Conservation (phyloP, 139 green algal genomes). For the Tetraselmis chui region DNA sequence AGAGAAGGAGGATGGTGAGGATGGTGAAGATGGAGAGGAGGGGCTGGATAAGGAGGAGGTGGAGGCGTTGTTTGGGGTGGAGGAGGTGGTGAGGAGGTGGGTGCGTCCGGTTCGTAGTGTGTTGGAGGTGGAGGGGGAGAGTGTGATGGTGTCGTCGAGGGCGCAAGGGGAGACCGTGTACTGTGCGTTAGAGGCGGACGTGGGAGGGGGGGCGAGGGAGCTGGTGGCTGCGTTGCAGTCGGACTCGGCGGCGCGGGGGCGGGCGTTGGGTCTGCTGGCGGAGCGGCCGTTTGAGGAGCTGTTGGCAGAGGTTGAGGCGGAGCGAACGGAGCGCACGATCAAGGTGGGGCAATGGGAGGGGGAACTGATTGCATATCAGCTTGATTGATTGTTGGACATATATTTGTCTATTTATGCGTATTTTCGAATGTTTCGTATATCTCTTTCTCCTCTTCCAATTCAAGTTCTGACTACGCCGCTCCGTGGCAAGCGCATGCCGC, state of each 20-base stretch:
- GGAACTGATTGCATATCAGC: too few relatives aligned
- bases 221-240: neutral
- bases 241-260: too few relatives aligned
- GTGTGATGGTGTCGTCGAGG: neutral
- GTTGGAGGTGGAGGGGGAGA: neutral
- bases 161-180: neutral
- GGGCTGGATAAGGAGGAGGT: neutral
- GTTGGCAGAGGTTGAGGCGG: neutral
- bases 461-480: too few relatives aligned
- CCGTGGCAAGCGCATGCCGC: too few relatives aligned
- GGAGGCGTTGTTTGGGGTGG: neutral
- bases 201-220: neutral
- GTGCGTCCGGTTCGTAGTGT: neutral
- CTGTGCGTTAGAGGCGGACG: neutral
- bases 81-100: neutral
- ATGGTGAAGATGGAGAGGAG: neutral
- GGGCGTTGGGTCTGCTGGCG: neutral
- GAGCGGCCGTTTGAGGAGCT: neutral
- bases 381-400: too few relatives aligned
- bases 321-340: neutral
- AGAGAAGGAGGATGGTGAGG: neutral
- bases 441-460: too few relatives aligned
- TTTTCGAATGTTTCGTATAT: too few relatives aligned
- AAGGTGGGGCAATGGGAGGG: too few relatives aligned
- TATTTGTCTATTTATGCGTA: too few relatives aligned